A percentile compares a stretch with the other conserved stretches of the same genome.
Conservation (phyloP, 352 stramenopile genomes). For the Phytopythium litorale region DNA sequence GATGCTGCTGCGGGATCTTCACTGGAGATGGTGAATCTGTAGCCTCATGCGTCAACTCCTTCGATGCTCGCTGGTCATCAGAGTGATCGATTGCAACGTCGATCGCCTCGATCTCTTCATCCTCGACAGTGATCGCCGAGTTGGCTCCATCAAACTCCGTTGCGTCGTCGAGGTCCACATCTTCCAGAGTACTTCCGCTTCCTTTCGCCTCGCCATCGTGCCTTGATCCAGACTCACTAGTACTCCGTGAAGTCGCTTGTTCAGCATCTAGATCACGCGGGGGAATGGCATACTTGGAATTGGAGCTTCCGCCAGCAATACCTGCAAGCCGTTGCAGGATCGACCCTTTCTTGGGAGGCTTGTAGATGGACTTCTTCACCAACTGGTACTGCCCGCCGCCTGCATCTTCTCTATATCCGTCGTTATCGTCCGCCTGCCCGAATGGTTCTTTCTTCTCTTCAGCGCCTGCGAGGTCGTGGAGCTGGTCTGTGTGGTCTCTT, state of each 20-base stretch:
- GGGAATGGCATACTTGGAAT: neutral
- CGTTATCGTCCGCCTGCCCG: conserved; percentile 10
- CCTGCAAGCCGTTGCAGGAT: conserved; percentile 22
- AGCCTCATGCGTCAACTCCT: neutral
- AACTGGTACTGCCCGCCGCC: conserved; percentile 22
- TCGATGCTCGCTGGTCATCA: neutral
- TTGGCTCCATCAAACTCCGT: neutral
- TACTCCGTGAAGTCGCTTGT: neutral
- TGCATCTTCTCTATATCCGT: conserved; percentile 20
- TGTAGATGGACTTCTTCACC: conserved; percentile 73
- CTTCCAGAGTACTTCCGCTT: neutral
- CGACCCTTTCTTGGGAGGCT: conserved; percentile 32
- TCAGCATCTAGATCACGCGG: neutral
- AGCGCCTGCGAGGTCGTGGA: neutral
- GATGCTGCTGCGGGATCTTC: neutral
- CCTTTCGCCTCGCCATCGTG: neutral
- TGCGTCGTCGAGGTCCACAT: neutral
- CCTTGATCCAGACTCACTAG: neutral
- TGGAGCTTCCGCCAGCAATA: conserved; percentile 5
- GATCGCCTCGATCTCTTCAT: conserved; percentile 15
- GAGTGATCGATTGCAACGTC: conserved; percentile 41
- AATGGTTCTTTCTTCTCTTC: neutral
- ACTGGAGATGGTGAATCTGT: neutral
- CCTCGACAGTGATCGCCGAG: conserved; percentile 4
- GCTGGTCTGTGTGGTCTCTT: neutral